Conservation (phyloP, 306 rosid genomes). For the Castanopsis chinensis region DNA sequence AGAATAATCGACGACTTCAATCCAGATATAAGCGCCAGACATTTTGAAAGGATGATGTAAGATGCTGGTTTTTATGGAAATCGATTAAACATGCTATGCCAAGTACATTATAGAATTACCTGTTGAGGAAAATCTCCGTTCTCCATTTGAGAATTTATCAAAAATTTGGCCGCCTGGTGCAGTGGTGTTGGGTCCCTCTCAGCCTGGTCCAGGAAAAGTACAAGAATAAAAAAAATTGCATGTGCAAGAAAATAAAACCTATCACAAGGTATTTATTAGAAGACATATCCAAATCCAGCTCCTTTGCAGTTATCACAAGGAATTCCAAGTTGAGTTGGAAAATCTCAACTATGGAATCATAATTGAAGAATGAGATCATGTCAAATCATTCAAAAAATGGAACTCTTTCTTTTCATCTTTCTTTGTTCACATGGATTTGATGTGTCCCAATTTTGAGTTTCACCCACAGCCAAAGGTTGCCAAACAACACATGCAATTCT, state of each 20-base stretch:
- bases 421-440: neutral
- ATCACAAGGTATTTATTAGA: neutral
- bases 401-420: neutral
- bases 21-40: too few species aligned
- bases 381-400: neutral
- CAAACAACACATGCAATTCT: neutral
- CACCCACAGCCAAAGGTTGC: too few species aligned
- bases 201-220: slow-evolving; percentile 40
- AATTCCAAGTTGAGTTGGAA: neutral
- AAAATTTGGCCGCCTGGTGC: slow-evolving; percentile 69
- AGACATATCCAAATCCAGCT: neutral
- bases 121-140: slow-evolving; percentile 83
- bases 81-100: neutral
- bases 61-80: neutral
- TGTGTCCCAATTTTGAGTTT: neutral
- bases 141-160: slow-evolving; percentile 84
- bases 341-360: neutral
- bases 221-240: neutral
- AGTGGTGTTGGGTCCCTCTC: slow-evolving; percentile 67
- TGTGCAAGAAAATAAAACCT: neutral
- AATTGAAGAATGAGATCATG: neutral
- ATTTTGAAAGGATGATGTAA: too few species aligned
- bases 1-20: too few species aligned
- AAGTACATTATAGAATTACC: slow-evolving; percentile 37
- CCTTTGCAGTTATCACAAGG: neutral